Base-by-base conservation (phyloP, 208 protist genomes). In the Crithidia mellificae region DNA sequence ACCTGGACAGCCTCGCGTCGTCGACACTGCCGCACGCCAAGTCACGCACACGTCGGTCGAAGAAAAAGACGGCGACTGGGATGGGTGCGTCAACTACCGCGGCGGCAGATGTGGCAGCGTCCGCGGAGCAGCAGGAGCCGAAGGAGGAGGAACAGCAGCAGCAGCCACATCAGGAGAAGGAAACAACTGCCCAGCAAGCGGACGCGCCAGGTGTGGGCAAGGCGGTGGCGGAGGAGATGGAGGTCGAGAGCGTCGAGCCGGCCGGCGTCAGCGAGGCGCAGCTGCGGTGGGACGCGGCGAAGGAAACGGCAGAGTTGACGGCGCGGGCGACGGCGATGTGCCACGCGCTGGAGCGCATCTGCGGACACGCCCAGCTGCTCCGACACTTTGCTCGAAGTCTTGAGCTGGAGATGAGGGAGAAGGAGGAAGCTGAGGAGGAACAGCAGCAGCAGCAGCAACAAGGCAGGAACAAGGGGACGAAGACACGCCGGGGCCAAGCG, bases 271-370 rank as follows among this genome's bases (percentile, higher is more conserved):
- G 44, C 41, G 62, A 66, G n/a, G 15, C 20, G 4, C 56, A 52
- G 47, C 46, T 62, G 55, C 63, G 63, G 29, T 69, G 70, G 32
- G 57, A 76, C 27, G 53, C 47, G 2, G 38, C 6, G 17, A 64
- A 64, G 54, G 70, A 64, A 19, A 76, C 63, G 55, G 19, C 19
- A 6, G 39, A 20, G 56, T 56, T 76, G 41, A 76, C 46, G 38
- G 20, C 46, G 20, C 34, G 43, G 11, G 41, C 44, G 12, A 49
- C 65, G 70, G 54, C 62, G 39, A 53, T 76, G 56, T 39, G 63
- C 34, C 30, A 15, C 17, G 20, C 29, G 5, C 53, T 76, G 15
- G 34, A 54, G 24, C 55, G 22, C 29, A 53, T 76, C 6, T 76
- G 70, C 57, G 30, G 56, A 0, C 46, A 52, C n/a, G 47, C 56